phyloP scores from a whole-genome alignment of 208 protist species.

The Trichomonas tenax region DNA sequence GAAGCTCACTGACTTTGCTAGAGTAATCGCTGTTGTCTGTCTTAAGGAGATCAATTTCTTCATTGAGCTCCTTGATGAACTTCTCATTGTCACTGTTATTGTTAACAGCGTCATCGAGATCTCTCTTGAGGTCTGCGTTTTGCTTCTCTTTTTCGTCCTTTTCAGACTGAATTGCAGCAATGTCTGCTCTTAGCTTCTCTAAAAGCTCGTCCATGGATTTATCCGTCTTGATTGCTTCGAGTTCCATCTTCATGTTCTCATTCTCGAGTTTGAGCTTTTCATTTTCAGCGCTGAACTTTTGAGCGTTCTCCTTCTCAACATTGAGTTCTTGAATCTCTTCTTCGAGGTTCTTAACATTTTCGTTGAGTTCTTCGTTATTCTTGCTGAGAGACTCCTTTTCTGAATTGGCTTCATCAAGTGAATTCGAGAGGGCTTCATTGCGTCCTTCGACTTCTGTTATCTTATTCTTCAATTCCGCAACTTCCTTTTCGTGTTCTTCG shows the following conservation, averaged over 20 bases:
- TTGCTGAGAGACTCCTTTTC: neutral
- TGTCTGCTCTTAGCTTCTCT: neutral
- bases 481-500: no score
- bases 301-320: neutral
- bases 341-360: neutral
- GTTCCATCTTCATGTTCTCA: neutral
- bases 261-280: neutral
- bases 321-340: neutral
- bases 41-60: neutral
- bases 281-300: neutral
- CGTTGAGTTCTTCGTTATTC: neutral
- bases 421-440: no score
- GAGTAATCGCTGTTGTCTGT: neutral
- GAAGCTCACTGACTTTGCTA: neutral
- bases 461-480: no score
- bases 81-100: neutral
- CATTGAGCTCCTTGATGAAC: neutral
- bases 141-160: neutral
- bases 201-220: neutral
- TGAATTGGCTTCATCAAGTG: neutral
- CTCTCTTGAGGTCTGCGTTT: neutral
- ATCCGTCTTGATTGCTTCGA: neutral
- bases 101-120: neutral
- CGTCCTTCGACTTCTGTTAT: no score
- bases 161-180: neutral